Conservation (phyloP, 352 stramenopile species). For the Plasmopara muralis region DNA sequence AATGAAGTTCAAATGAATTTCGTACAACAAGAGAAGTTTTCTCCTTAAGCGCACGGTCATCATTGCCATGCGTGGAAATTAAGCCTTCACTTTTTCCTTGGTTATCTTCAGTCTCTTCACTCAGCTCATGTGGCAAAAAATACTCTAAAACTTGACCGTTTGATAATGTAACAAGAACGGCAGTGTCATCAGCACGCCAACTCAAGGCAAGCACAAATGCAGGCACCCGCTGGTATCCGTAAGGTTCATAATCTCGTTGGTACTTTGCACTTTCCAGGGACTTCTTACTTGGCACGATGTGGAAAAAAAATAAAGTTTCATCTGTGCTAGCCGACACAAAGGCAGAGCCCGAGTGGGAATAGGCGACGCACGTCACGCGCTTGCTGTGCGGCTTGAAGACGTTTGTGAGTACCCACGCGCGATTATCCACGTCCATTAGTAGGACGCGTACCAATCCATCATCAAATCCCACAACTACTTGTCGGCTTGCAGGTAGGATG, state of each 20-base stretch:
- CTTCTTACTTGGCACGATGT: slow-evolving; percentile 39
- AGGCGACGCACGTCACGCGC: slow-evolving; percentile 59
- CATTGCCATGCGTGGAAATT: slow-evolving; percentile 3
- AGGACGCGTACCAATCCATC: slow-evolving; percentile 82
- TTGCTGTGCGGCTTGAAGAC: slow-evolving; percentile 87
- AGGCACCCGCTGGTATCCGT: slow-evolving; percentile 62
- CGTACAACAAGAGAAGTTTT: slow-evolving; percentile 12
- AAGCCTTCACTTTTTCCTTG: slow-evolving; percentile 5
- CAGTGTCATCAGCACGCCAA: slow-evolving; percentile 64
- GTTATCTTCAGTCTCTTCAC: slow-evolving; percentile 1
- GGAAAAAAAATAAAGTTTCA: slow-evolving; percentile 85
- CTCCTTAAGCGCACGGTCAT: not conserved
- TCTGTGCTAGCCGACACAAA: slow-evolving; percentile 80
- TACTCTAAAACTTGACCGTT: slow-evolving; percentile 65
- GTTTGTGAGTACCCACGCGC: slow-evolving; percentile 54
- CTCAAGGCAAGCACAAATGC: slow-evolving; percentile 33
- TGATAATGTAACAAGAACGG: slow-evolving; percentile 57
- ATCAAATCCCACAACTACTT: slow-evolving; percentile 81
- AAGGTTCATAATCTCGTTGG: slow-evolving; percentile 53
- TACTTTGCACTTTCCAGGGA: slow-evolving; percentile 49
- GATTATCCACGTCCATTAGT: slow-evolving; percentile 43
- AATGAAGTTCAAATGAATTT: slow-evolving; percentile 51
- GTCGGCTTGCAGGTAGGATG: slow-evolving; percentile 47
- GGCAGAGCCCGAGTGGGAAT: slow-evolving; percentile 47
- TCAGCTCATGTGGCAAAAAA: slow-evolving; percentile 34